Conservation (phyloP, 805 yeast genomes). For the Kodamaea sagamina region DNA sequence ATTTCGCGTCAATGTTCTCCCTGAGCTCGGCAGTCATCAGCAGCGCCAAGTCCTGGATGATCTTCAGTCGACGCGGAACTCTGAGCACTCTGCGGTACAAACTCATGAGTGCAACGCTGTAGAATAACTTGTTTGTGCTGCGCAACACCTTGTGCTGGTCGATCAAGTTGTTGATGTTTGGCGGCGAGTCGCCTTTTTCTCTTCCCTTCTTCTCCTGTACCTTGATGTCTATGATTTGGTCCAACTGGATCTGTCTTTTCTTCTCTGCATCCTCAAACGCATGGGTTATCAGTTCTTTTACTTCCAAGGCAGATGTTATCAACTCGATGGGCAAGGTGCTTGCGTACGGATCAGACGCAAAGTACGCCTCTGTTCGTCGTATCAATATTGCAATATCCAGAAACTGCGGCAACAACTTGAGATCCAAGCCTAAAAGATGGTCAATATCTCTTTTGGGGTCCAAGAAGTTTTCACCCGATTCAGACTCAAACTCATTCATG, state of each 20-base stretch:
- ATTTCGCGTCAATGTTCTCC: conserved; percentile 43
- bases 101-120: conserved; percentile 55
- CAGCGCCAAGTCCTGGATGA: conserved; percentile 50
- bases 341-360: conserved; percentile 8
- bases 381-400: conserved; percentile 47
- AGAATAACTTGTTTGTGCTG: conserved; percentile 54
- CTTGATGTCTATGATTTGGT: conserved; percentile 21
- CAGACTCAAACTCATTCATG: conserved; percentile 8
- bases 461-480: conserved; percentile 18
- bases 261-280: conserved; percentile 30
- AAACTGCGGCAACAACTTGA: conserved; percentile 57
- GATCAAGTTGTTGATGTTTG: conserved; percentile 24
- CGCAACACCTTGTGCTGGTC: conserved; percentile 37
- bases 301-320: conserved; percentile 41
- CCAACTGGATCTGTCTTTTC: conserved; percentile 25
- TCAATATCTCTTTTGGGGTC: conserved; percentile 51
- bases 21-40: conserved; percentile 41
- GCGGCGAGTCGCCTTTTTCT: conserved; percentile 17
- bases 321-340: conserved; percentile 20
- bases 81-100: conserved; percentile 56
- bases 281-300: conserved; percentile 24
- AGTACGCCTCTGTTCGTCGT: conserved; percentile 27
- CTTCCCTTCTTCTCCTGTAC: background rate
- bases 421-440: conserved; percentile 65
- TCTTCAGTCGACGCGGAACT: conserved; percentile 45